phyloP scores from a whole-genome alignment of 2,329 filamentous ascomycete genomes.

The Hymenoscyphus linearis region DNA sequence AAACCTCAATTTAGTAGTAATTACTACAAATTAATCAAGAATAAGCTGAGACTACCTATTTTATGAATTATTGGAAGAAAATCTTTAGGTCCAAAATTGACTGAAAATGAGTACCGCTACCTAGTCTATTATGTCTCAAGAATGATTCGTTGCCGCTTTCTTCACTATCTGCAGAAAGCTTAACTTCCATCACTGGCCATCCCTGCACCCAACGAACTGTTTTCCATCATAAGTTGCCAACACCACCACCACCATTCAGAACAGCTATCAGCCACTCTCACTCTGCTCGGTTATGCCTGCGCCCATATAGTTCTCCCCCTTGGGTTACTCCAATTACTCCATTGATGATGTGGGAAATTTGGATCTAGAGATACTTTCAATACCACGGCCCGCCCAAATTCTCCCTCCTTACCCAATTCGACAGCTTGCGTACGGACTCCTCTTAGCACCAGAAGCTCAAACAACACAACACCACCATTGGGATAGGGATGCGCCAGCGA shows the following conservation, averaged over 20 bases:
- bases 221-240: no score
- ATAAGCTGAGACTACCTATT: no score
- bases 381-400: background rate
- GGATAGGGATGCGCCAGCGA: conserved; percentile 27
- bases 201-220: background rate
- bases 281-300: background rate
- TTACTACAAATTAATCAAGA: no score
- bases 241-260: background rate
- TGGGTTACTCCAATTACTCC: conserved; percentile 7
- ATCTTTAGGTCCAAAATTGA: no score
- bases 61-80: no score
- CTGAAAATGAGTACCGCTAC: no score
- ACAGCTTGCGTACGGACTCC: conserved; percentile 5
- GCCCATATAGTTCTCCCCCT: background rate
- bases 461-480: conserved; percentile 2
- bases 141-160: background rate
- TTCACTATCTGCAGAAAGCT: background rate
- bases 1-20: no score
- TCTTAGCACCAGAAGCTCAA: conserved; percentile 2
- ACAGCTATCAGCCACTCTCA: no score
- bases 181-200: background rate
- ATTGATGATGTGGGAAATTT: conserved; percentile 17
- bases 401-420: conserved; percentile 2
- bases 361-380: conserved; percentile 5
- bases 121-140: background rate